phyloP scores from a whole-genome alignment of 148 eudicot genomes.

The Hydrangea macrophylla region DNA sequence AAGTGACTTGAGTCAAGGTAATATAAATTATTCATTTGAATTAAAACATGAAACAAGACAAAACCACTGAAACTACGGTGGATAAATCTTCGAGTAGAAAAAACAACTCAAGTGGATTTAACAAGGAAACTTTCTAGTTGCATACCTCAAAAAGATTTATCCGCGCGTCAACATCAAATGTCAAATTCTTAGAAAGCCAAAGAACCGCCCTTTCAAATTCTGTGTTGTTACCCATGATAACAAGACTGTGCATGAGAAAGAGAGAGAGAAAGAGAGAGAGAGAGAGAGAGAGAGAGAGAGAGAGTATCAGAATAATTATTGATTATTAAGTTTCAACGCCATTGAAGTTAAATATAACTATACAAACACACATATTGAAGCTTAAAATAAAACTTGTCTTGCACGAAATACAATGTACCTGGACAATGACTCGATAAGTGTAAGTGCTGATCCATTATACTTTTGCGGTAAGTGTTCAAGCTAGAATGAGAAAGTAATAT shows the following conservation, averaged over 20 bases:
- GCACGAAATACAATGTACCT: conserved; percentile 42
- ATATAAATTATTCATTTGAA: background rate
- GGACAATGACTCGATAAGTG: conserved; percentile 92
- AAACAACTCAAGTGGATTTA: background rate
- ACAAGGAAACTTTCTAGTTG: background rate
- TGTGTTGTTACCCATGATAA: conserved; percentile 77
- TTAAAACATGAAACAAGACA: no score
- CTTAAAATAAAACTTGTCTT: conserved; percentile 11
- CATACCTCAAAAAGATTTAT: conserved; percentile 91
- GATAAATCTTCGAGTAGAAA: background rate
- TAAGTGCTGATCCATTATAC: conserved; percentile 89
- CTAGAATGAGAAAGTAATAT: conserved; percentile 37
- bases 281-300: background rate
- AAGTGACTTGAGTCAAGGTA: conserved; percentile 5
- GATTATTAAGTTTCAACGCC: background rate
- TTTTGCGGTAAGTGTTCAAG: conserved; percentile 78
- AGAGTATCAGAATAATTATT: background rate
- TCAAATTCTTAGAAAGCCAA: conserved; percentile 85
- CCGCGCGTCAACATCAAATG: conserved; percentile 92
- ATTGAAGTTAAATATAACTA: background rate
- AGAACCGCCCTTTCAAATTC: conserved; percentile 80
- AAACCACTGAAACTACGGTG: background rate
- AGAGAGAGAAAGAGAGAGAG: background rate
- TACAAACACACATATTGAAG: background rate
- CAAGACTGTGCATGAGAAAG: conserved; percentile 52